Evolutionary conservation across 208 protist genomes (phyloP), one percentile per base, ranked within the genome.

Genomic region (Crithidia brevicula): DNA sequence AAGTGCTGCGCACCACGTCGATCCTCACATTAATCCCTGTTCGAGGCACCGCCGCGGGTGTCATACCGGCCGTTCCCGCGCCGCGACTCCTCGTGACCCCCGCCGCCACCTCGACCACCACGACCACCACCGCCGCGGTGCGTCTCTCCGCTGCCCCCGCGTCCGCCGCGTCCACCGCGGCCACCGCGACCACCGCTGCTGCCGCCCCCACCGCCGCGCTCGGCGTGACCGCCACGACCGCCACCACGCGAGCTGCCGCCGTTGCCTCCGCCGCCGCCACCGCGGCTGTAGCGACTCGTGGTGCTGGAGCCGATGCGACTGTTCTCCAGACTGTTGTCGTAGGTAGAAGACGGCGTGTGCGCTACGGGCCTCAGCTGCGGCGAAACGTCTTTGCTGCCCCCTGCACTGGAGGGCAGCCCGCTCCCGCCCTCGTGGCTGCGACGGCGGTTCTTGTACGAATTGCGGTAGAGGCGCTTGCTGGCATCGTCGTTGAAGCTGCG

Each of bases 361-460:
- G 52, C 70, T 16, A 49, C 42, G 36, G 33, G 70, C 30, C 9
- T 51, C 46, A 65, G 70, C 61, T 56, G 59, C 36, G 36, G 54
- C 6, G 70, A 59, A 23, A 4, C 43, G 0, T 57, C 59, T 8
- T 63, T 75, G 62, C 61, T 67, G 6, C 23, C 45, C 15, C 61
- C 67, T 4, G 50, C 36, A 23, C 54, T 69, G 36, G 61, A 65
- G 10, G 33, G 43, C 33, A 25, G 22, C 53, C 57, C 59, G 30
- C 43, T 68, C 4, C 43, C 46, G 46, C 30, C 42, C 22, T 63
- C 52, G 25, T 63, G 70, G 31, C 61, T 62, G 54, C 70, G 59
- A 7, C 61, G 59, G 22, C 70, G 70, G 30, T 75, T 63, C 15
- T 64, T 59, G 62, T 69, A 74, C 9, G 68, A 59, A 45, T 67